Evolutionary conservation across 129 eudicot species (phyloP).

Genomic region (Logfia minima): DNA sequence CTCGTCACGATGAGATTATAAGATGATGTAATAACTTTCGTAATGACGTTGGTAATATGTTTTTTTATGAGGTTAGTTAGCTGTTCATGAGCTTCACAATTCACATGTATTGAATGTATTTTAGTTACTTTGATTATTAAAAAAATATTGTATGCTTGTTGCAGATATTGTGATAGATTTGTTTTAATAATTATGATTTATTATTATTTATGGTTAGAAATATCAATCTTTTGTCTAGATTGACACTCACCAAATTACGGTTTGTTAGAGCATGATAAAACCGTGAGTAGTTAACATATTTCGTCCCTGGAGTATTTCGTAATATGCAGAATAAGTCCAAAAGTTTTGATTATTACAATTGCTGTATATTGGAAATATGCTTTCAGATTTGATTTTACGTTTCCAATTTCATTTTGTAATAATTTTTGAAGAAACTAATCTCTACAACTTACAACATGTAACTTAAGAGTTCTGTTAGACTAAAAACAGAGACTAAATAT

Average conservation of each 20-base stretch:
- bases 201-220: neutral
- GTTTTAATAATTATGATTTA: no score
- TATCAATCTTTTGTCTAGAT: neutral
- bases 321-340: neutral
- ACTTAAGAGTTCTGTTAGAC: no score
- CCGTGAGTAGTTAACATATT: neutral
- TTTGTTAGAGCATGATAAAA: constrained; percentile 12
- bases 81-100: no score
- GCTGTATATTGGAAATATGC: no score
- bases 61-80: neutral
- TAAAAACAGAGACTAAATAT: no score
- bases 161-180: no score
- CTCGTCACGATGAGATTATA: constrained; percentile 1
- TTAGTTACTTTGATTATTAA: neutral
- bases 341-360: no score
- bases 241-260: neutral
- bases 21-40: neutral
- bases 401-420: no score
- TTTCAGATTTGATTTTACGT: no score
- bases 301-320: neutral
- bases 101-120: neutral
- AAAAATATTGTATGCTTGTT: no score
- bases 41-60: neutral
- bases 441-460: no score
- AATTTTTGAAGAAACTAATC: no score